Conservation (phyloP, 768 basidiomycete species). For the Daedalea quercina region DNA sequence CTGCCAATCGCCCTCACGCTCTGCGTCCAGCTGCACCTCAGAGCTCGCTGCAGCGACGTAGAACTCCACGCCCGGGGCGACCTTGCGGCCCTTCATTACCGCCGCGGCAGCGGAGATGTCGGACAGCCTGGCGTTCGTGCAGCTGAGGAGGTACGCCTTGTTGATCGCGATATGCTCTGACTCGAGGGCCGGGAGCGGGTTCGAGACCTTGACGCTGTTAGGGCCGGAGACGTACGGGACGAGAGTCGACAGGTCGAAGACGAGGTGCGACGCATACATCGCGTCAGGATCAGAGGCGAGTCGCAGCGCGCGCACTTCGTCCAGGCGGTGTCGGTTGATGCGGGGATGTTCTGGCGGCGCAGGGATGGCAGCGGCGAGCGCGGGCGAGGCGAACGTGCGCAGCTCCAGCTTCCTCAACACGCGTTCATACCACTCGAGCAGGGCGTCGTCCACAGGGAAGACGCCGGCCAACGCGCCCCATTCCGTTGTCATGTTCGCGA, state of each 20-base stretch:
- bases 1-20: slow-evolving; percentile 83
- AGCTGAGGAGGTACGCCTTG: slow-evolving; percentile 97
- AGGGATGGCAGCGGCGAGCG: slow-evolving; percentile 46
- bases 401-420: slow-evolving; percentile 67
- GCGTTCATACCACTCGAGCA: slow-evolving; percentile 82
- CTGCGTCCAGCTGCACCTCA: slow-evolving; percentile 85
- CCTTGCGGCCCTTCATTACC: slow-evolving; percentile 75
- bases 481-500: slow-evolving; percentile 99
- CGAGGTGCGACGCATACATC: slow-evolving; percentile 78
- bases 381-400: slow-evolving; percentile 59
- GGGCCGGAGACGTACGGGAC: slow-evolving; percentile 96
- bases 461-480: slow-evolving; percentile 97
- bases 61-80: slow-evolving; percentile 90
- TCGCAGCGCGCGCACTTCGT: slow-evolving; percentile 48
- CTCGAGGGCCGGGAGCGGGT: slow-evolving; percentile 80
- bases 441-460: slow-evolving; percentile 84
- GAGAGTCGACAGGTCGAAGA: slow-evolving; percentile 88
- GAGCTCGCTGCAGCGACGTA: slow-evolving; percentile 96
- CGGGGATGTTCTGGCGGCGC: slow-evolving; percentile 79
- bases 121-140: slow-evolving; percentile 94
- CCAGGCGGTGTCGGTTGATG: slow-evolving; percentile 68
- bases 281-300: slow-evolving; percentile 71
- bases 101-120: slow-evolving; percentile 90
- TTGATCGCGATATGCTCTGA: slow-evolving; percentile 72
- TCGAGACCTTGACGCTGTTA: slow-evolving; percentile 97